Evolutionary conservation across 805 yeast genomes (phyloP).

Genomic region (Teunomyces lycoperdinae): DNA sequence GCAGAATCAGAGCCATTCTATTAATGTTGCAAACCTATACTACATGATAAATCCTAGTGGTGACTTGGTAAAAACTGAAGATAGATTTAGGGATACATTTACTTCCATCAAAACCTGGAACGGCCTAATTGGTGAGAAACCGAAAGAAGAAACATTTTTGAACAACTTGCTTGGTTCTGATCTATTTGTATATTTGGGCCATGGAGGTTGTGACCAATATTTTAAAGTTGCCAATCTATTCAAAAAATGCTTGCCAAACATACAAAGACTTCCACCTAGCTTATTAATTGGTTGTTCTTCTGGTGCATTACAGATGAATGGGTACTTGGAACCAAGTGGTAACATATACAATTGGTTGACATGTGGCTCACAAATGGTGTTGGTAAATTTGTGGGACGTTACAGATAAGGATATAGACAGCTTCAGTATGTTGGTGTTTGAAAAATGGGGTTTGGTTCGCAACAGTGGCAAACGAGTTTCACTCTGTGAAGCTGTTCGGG

Average conservation of each 20-base stretch:
- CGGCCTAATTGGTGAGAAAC: slow-evolving; percentile 54
- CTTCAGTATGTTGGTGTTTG: slow-evolving; percentile 61
- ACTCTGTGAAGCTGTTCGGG: slow-evolving; percentile 55
- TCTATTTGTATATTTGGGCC: slow-evolving; percentile 81
- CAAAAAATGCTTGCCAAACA: slow-evolving; percentile 21
- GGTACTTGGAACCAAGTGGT: slow-evolving; percentile 69
- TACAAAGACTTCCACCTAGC: slow-evolving; percentile 52
- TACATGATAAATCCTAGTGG: slow-evolving; percentile 80
- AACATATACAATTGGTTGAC: slow-evolving; percentile 70
- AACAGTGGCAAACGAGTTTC: slow-evolving; percentile 12
- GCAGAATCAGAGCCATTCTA: slow-evolving; percentile 1
- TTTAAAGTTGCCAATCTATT: slow-evolving; percentile 52
- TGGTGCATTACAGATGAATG: slow-evolving; percentile 58
- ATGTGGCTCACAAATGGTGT: slow-evolving; percentile 78
- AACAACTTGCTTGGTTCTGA: slow-evolving; percentile 37
- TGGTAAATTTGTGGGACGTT: slow-evolving; percentile 94
- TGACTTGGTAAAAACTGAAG: slow-evolving; percentile 69
- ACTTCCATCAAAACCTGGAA: slow-evolving; percentile 41
- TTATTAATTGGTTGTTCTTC: slow-evolving; percentile 90
- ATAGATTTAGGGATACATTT: slow-evolving; percentile 48
- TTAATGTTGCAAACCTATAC: slow-evolving; percentile 19
- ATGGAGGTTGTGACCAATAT: slow-evolving; percentile 94
- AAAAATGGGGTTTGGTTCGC: slow-evolving; percentile 59
- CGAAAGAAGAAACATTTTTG: slow-evolving; percentile 53
- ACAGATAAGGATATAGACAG: slow-evolving; percentile 93